Evolutionary conservation across 2,329 filamentous ascomycete species (phyloP), one percentile per base, ranked within the genome.

Genomic region (Fusarium anguioides): DNA sequence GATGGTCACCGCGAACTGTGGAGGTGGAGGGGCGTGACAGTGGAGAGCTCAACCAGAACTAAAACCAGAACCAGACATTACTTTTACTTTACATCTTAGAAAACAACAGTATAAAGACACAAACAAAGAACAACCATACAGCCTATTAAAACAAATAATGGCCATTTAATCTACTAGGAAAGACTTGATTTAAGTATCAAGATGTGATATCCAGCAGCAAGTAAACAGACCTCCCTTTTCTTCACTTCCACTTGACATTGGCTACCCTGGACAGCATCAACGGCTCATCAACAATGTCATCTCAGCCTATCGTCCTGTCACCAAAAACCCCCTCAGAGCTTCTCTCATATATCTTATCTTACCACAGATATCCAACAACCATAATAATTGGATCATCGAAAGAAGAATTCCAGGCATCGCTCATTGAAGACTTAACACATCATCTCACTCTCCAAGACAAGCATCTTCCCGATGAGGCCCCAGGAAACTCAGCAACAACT

Each of bases 381-480:
- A 77, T 97, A 42, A 77, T 97, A 60, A 80, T 97, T 64, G 94
- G 93, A 76, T 87, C 85, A 17, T 82, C 87, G 1, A 87, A 86
- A 58, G 79, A 85, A 1, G 82, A 84, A 4, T 97, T 97, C 72
- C 76, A 94, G 12, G 75, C 82, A 4, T 81, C 87, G 20, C 80
- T 95, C 20, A 72, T 81, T 35, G 72, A 81, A 14, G 83, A 88
- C 26, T 74, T 88, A 44, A 36, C 64, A 8, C 51, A 74, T 3
- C 75, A 76, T 18, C 61, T 72, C 15, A 46, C 45, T 17, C 26
- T 52, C 2, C 18, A 66, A 20, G 20, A 56, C 5, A 17, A 64
- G 11, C 46, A 60, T 23, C 56, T 4, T 2, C 42, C 57, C 27
- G 18, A 48, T 3, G 9, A 64, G 6, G 31, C 52, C 18, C 51